A percentile compares a stretch with the other conserved stretches of the same genome.
These are phyloP conservation scores for Cercophora scortea DNA, from an alignment of 495 filamentous ascomycete species.

Conservation along the genomic window DNA sequence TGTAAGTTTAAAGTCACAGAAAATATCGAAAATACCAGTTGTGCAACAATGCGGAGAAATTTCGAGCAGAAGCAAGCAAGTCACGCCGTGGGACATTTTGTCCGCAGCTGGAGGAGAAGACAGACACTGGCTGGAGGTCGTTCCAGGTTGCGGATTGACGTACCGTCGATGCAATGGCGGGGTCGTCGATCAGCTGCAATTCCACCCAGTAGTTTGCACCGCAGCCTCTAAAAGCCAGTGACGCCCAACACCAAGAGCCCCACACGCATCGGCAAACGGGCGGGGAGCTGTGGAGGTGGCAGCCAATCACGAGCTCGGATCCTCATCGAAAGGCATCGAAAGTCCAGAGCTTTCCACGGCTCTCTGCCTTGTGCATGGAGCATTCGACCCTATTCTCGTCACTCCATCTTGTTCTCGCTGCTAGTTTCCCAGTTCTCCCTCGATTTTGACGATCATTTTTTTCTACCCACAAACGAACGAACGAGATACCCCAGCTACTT, in stretches of 20 bases:
- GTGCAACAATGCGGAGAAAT: not conserved
- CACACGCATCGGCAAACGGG: not conserved
- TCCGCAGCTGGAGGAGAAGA: no score
- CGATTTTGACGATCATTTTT: no score
- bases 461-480: not conserved
- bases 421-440: not conserved
- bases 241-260: not conserved
- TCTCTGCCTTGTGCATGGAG: not conserved
- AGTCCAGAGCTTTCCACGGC: slow-evolving; percentile 23
- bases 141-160: not conserved
- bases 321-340: slow-evolving; percentile 27
- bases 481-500: not conserved
- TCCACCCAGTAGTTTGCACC: not conserved
- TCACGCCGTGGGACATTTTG: no score
- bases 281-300: slow-evolving; percentile 11
- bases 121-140: no score
- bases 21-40: no score
- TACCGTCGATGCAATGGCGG: not conserved
- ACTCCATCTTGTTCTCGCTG: not conserved
- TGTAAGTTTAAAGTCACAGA: not conserved
- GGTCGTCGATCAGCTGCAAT: not conserved
- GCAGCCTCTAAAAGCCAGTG: not conserved
- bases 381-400: slow-evolving; percentile 8
- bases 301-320: slow-evolving; percentile 17
- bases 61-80: not conserved